A percentile compares a stretch with the other conserved stretches of the same genome.
Evolutionary conservation across 2,329 filamentous ascomycete species (phyloP).

Genomic region (Pleoardoris graminearum): DNA sequence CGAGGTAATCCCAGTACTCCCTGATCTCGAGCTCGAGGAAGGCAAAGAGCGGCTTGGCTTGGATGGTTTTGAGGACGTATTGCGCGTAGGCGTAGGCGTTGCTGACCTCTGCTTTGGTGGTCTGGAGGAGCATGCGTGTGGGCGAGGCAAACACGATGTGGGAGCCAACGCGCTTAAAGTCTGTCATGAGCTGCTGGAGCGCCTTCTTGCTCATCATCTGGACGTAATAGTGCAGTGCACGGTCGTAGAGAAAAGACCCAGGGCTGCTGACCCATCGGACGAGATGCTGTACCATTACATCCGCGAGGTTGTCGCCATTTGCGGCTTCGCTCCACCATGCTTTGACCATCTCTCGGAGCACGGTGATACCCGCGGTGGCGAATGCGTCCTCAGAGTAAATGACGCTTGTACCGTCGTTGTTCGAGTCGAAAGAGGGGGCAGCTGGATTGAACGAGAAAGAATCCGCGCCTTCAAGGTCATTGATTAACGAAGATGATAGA

Average conservation of each 20-base stretch:
- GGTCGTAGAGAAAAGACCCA: slow-evolving; percentile 92
- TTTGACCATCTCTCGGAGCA: slow-evolving; percentile 97
- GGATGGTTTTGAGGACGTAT: slow-evolving; percentile 97
- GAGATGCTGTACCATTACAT: slow-evolving; percentile 95
- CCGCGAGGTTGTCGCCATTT: slow-evolving; percentile 88
- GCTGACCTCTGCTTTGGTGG: slow-evolving; percentile 92
- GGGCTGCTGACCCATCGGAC: slow-evolving; percentile 97
- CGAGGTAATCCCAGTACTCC: slow-evolving; percentile 98
- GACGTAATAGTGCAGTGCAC: slow-evolving; percentile 92
- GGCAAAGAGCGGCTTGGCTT: slow-evolving; percentile 91
- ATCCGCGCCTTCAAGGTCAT: slow-evolving; percentile 89
- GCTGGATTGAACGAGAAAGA: slow-evolving; percentile 83
- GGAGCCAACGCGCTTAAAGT: slow-evolving; percentile 92
- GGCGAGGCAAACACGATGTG: slow-evolving; percentile 94
- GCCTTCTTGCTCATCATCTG: slow-evolving; percentile 99
- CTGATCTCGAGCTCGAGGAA: slow-evolving; percentile 97
- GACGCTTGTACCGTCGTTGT: slow-evolving; percentile 66
- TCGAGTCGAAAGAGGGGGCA: slow-evolving; percentile 61
- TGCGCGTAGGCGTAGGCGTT: slow-evolving; percentile 97
- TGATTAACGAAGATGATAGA: slow-evolving; percentile 92
- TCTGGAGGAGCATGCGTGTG: slow-evolving; percentile 88
- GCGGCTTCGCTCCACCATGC: slow-evolving; percentile 97
- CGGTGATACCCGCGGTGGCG: slow-evolving; percentile 84
- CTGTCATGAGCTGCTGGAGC: slow-evolving; percentile 93
- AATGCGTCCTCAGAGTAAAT: slow-evolving; percentile 89